Evolutionary conservation across 306 rosid species (phyloP).

Genomic region (Prunus salicina): DNA sequence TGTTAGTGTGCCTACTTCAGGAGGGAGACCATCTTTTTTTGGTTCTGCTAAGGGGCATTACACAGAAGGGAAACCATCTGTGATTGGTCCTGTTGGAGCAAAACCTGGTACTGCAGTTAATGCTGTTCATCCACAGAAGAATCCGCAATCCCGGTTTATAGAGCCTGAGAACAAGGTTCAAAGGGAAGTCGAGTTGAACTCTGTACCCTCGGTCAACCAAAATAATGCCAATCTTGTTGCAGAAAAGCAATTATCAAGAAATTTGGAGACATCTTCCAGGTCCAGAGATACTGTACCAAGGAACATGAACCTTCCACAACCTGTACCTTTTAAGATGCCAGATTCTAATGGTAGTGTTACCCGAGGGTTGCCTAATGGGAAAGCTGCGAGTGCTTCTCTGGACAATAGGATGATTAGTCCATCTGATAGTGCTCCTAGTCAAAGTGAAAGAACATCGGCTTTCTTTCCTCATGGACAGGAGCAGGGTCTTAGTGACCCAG

Average conservation of each 20-base stretch:
- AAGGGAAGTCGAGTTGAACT: slow-evolving; percentile 74
- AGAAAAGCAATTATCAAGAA: slow-evolving; percentile 53
- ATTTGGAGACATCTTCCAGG: slow-evolving; percentile 49
- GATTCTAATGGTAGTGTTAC: slow-evolving; percentile 53
- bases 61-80: slow-evolving; percentile 52
- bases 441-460: slow-evolving; percentile 47
- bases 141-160: slow-evolving; percentile 40
- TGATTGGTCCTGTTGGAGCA: slow-evolving; percentile 49
- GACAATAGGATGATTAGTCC: slow-evolving; percentile 50
- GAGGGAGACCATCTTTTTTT: slow-evolving; percentile 52
- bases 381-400: slow-evolving; percentile 30
- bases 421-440: slow-evolving; percentile 56
- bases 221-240: slow-evolving; percentile 49
- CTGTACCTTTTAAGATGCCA: slow-evolving; percentile 58
- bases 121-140: slow-evolving; percentile 42
- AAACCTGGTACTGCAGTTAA: slow-evolving; percentile 40
- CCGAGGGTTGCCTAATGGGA: slow-evolving; percentile 72
- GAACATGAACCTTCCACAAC: slow-evolving; percentile 41
- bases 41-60: slow-evolving; percentile 46
- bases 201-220: slow-evolving; percentile 52
- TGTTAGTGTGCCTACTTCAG: slow-evolving; percentile 44
- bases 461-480: slow-evolving; percentile 60
- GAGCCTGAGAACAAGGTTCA: slow-evolving; percentile 57
- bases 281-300: slow-evolving; percentile 55
- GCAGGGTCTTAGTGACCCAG: slow-evolving; percentile 71